A percentile compares a stretch with the other conserved stretches of the same genome.
Conservation (phyloP, 2,329 filamentous ascomycete genomes). For the Colletotrichum cuscutae region DNA sequence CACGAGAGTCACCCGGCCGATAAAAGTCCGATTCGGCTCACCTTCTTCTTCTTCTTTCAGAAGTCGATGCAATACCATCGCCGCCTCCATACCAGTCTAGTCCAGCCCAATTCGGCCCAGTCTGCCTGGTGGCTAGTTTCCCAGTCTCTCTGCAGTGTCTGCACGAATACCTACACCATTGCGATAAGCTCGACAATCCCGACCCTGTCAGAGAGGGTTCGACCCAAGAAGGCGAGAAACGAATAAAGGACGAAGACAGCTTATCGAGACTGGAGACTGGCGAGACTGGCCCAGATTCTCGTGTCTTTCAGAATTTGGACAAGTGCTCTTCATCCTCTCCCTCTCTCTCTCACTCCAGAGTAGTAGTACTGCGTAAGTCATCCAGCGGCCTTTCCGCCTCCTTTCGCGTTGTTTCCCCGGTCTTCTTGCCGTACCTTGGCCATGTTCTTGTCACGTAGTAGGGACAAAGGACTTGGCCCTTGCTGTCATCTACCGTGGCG, state of each 20-base stretch:
- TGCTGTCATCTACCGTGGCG: slow-evolving; percentile 16
- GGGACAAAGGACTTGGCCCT: slow-evolving; percentile 26
- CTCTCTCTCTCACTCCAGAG: background rate
- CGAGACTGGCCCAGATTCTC: background rate
- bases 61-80: background rate
- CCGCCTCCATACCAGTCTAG: background rate
- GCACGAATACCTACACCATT: background rate
- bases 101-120: background rate
- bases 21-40: slow-evolving; percentile 5
- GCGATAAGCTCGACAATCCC: background rate
- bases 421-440: slow-evolving; percentile 11
- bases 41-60: background rate
- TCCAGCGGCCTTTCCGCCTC: slow-evolving; percentile 1
- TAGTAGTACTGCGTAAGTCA: slow-evolving; percentile 3
- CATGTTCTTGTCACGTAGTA: slow-evolving; percentile 23
- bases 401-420: slow-evolving; percentile 23
- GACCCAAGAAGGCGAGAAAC: background rate
- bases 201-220: background rate
- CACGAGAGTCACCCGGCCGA: slow-evolving; percentile 4
- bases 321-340: background rate
- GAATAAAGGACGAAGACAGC: background rate
- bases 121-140: background rate
- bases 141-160: background rate
- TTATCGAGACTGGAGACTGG: background rate
- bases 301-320: background rate